Evolutionary conservation across 2,329 filamentous ascomycete genomes (phyloP), one percentile per base, ranked within the genome.

Genomic region (Knufia petricola): DNA sequence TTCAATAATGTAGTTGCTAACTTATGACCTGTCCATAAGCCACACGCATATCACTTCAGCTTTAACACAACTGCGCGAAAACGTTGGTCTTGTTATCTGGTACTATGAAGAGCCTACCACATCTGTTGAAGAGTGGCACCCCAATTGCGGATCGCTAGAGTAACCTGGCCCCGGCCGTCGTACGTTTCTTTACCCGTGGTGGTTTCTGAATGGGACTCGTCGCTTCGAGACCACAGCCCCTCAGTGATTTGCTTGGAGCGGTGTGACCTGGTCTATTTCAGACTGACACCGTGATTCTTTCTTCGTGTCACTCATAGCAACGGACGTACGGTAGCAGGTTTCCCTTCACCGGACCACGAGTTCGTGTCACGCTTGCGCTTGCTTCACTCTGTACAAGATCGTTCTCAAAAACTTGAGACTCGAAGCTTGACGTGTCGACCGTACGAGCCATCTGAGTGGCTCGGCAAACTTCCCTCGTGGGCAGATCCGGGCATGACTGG

Each of bases 1-100:
- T 36, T 17, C 42, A 20, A 46, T 46, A 23, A n/a, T n/a, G n/a
- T n/a, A n/a, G n/a, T n/a, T n/a, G n/a, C 17, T 9, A 36, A 36
- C 42, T 30, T 46, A 46, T 46, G 42, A 36, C n/a, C 17, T 37
- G 6, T 46, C 31, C 21, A 46, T 20, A 36, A 7, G n/a, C n/a
- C n/a, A n/a, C 31, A 21, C 19, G 3, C n/a, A 10, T 17, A 43
- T 26, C 17, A 4, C 26, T 19, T 26, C 21, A 40, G 17, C 21
- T 40, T 43, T 15, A 24, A 28, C 21, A 28, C 15, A 20, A 17
- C 24, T 17, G 19, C 41, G 28, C 13, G 32, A 26, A 21, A 43
- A 10, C 28, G 20, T 43, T 26, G 7, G 10, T 15, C 17, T 41
- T 13, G 10, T 46, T 15, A 2, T 46, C 6, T 12, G 13, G 12